A percentile compares a stretch with the other conserved stretches of the same genome.
Evolutionary conservation across 495 filamentous ascomycete genomes (phyloP).

Genomic region (Xylaria telfairii): DNA sequence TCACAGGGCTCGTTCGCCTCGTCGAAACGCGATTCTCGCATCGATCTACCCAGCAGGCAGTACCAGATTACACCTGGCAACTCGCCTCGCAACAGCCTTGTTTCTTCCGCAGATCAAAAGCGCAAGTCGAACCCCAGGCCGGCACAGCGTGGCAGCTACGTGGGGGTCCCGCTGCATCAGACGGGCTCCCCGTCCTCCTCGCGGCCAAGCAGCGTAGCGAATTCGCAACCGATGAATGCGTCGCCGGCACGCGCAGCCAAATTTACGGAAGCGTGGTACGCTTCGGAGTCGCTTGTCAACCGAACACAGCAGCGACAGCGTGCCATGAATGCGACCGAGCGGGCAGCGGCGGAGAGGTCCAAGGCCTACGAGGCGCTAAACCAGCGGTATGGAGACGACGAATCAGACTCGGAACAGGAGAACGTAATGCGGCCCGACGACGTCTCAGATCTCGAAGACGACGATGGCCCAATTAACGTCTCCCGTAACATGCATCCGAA

Average conservation of each 20-base stretch:
- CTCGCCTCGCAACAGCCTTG: slow-evolving; percentile 52
- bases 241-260: slow-evolving; percentile 61
- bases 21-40: slow-evolving; percentile 54
- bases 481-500: slow-evolving; percentile 46
- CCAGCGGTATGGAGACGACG: slow-evolving; percentile 55
- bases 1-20: slow-evolving; percentile 59
- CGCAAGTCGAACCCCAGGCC: slow-evolving; percentile 46
- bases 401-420: slow-evolving; percentile 47
- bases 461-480: slow-evolving; percentile 35
- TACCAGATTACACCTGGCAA: slow-evolving; percentile 54
- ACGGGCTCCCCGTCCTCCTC: slow-evolving; percentile 38
- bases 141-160: slow-evolving; percentile 44
- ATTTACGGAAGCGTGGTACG: slow-evolving; percentile 67
- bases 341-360: slow-evolving; percentile 54
- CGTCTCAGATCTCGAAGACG: slow-evolving; percentile 30
- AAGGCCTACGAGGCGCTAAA: slow-evolving; percentile 51
- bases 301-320: slow-evolving; percentile 54
- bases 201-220: slow-evolving; percentile 40
- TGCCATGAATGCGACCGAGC: slow-evolving; percentile 38
- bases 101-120: slow-evolving; percentile 46
- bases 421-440: slow-evolving; percentile 38
- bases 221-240: slow-evolving; percentile 43
- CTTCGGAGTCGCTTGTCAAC: slow-evolving; percentile 58
- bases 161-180: slow-evolving; percentile 47
- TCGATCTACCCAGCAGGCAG: slow-evolving; percentile 57